Base-by-base conservation (phyloP, 1,284 basidiomycete species). In the Marasmius oreades region DNA sequence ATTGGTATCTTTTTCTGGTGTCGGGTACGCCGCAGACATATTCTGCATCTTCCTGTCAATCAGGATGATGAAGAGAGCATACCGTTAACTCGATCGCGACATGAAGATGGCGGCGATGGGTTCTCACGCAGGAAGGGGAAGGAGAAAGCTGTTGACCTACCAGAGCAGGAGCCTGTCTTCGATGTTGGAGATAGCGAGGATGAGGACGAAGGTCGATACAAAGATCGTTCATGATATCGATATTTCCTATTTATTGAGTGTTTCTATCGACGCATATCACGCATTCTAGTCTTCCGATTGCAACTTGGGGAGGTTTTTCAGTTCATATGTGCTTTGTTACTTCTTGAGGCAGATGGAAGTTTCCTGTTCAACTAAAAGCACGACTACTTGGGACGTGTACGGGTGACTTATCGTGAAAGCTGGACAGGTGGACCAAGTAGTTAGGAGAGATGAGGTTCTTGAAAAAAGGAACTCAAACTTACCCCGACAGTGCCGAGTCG, bases 1-100 rank as follows among this genome's bases (percentile, higher is more conserved):
- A 79, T 95, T 43, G 92, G 85, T 0, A 71, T 78, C 16, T 92
- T 88, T 70, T 70, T 93, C 55, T 90, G 88, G 80, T 88, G 84
- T 70, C 81, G 90, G 37, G 70, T 79, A 20, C 79, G 89, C 10
- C 75, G 82, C 50, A 75, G 73, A 59, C 70, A 77, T 58, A 64
- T 66, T 55, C 59, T 85, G 24, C 76, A 74, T 56, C 65, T 82
- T 18, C 71, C 76, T 1, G 53, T 67, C 1, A 64, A 59, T 20
- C 59, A 31, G 48, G 66, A 64, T n/a, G 70, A 69, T 37, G 78
- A 79, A 57, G 78, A 80, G 63, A 73, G 63, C 54, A 78, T 81
- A 56, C 79, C 78, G 1, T 64, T 81, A 26, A 78, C 73, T 43
- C 36, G 65, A 33, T 45, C 62, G 24, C 53, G 64, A 58, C 26